Conservation (phyloP, 768 basidiomycete genomes). For the Rhizopogon sp. region DNA sequence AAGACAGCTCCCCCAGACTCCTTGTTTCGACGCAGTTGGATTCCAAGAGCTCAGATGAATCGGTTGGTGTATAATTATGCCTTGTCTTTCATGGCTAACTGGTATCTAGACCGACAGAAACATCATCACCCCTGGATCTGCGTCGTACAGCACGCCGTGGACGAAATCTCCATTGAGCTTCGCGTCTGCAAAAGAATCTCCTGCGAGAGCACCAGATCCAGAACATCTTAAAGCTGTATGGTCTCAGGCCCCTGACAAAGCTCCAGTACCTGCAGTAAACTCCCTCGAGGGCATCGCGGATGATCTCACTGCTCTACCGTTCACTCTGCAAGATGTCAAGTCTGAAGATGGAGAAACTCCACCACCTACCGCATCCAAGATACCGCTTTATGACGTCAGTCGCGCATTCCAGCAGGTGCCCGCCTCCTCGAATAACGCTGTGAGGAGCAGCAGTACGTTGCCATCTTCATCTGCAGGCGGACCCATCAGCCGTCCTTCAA, state of each 20-base stretch:
- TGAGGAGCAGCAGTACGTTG: conserved; percentile 42
- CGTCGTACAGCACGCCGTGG: conserved; percentile 42
- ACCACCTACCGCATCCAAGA: conserved; percentile 62
- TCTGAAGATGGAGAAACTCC: conserved; percentile 83
- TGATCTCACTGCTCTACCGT: conserved; percentile 74
- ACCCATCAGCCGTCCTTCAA: conserved; percentile 21
- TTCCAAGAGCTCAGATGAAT: conserved; percentile 47
- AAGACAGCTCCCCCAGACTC: conserved; percentile 11
- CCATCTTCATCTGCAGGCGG: conserved; percentile 43
- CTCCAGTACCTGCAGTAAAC: conserved; percentile 63
- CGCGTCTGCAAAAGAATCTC: conserved; percentile 55
- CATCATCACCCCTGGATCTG: conserved; percentile 42
- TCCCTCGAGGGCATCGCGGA: conserved; percentile 82
- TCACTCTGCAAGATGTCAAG: conserved; percentile 80
- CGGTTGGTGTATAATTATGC: conserved; percentile 34
- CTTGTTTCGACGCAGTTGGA: conserved; percentile 33
- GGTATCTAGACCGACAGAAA: conserved; percentile 35
- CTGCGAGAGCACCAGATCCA: conserved; percentile 68
- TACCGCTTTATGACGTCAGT: conserved; percentile 79
- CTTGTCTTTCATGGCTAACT: conserved; percentile 10
- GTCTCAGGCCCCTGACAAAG: conserved; percentile 73
- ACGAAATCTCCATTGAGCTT: conserved; percentile 46
- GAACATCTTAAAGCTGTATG: conserved; percentile 83
- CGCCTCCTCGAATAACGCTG: conserved; percentile 42
- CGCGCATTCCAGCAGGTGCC: conserved; percentile 87